A percentile compares a stretch with the other conserved stretches of the same genome.
These are phyloP conservation scores for Cercospora sesami DNA, from an alignment of 2,329 filamentous ascomycete species.

Conservation along the genomic window DNA sequence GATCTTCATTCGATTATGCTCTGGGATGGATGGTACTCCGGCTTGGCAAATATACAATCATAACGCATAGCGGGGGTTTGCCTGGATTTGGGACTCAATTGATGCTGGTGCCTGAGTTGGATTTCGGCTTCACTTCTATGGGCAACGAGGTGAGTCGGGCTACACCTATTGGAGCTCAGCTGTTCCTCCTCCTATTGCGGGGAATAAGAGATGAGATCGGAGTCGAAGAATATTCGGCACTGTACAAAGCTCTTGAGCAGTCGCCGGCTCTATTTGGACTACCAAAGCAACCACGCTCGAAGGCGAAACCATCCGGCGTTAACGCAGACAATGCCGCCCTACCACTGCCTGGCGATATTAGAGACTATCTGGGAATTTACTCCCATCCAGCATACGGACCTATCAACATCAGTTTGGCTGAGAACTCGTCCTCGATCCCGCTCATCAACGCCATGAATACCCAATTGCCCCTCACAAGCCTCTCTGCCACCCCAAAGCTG, in stretches of 20 bases:
- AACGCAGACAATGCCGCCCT: background rate
- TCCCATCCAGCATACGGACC: constrained; percentile 16
- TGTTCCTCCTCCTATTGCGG: background rate
- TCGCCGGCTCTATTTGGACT: background rate
- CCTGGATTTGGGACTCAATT: constrained; percentile 8
- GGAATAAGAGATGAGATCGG: background rate
- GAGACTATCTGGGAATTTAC: constrained; percentile 15
- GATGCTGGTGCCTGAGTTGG: constrained; percentile 3
- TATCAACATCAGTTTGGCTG: constrained; percentile 15
- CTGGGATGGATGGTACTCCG: constrained; percentile 6
- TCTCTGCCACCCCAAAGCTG: background rate
- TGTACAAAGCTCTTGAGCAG: background rate
- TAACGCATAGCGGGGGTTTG: constrained; percentile 6
- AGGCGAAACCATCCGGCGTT: background rate
- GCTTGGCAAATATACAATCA: background rate
- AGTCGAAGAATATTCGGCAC: background rate
- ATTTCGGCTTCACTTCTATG: constrained; percentile 11
- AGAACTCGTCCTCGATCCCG: background rate
- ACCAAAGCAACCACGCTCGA: background rate
- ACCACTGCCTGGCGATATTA: constrained; percentile 6
- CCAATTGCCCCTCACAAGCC: background rate
- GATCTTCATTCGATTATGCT: background rate
- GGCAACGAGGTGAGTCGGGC: background rate
- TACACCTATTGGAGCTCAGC: background rate
- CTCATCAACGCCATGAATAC: background rate